These are phyloP conservation scores for Ustulina deusta DNA, from an alignment of 2,329 filamentous ascomycete genomes.

Conservation along the genomic window DNA sequence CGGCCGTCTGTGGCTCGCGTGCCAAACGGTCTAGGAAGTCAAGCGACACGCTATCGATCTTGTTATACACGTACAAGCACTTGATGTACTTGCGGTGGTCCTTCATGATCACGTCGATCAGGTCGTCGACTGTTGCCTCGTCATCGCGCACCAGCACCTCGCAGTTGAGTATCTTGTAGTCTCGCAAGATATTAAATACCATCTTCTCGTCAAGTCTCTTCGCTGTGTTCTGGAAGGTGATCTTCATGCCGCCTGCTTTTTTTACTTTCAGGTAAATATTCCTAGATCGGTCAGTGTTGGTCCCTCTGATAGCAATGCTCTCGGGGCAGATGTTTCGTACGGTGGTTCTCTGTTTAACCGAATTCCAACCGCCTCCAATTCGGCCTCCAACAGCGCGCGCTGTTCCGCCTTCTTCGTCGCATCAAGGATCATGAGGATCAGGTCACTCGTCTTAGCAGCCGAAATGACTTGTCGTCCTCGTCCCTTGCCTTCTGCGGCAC, in stretches of 20 bases:
- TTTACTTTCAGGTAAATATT: constrained; percentile 98
- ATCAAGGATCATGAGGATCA: constrained; percentile 97
- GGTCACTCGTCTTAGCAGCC: constrained; percentile 96
- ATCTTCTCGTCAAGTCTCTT: constrained; percentile 97
- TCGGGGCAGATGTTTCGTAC: constrained; percentile 60
- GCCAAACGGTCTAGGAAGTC: constrained; percentile 94
- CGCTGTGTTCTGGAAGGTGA: constrained; percentile 90
- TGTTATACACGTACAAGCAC: constrained; percentile 98
- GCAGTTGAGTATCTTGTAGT: constrained; percentile 99
- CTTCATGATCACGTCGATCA: constrained; percentile 99
- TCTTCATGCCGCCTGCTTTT: constrained; percentile 98
- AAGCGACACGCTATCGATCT: constrained; percentile 94
- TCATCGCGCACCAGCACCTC: constrained; percentile 97
- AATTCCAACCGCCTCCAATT: constrained; percentile 95
- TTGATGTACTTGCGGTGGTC: constrained; percentile 98
- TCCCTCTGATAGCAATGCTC: neutral
- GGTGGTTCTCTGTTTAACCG: constrained; percentile 91
- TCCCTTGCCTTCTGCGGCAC: constrained; percentile 94
- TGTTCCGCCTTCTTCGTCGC: constrained; percentile 97
- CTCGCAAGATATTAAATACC: constrained; percentile 95
- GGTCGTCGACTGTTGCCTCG: constrained; percentile 94
- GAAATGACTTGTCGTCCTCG: constrained; percentile 96
- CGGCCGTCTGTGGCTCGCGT: constrained; percentile 90
- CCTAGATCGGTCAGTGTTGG: constrained; percentile 56
- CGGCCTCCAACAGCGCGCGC: constrained; percentile 86